phyloP scores from a whole-genome alignment of 768 basidiomycete species.

The Amanita pseudoporphyria region DNA sequence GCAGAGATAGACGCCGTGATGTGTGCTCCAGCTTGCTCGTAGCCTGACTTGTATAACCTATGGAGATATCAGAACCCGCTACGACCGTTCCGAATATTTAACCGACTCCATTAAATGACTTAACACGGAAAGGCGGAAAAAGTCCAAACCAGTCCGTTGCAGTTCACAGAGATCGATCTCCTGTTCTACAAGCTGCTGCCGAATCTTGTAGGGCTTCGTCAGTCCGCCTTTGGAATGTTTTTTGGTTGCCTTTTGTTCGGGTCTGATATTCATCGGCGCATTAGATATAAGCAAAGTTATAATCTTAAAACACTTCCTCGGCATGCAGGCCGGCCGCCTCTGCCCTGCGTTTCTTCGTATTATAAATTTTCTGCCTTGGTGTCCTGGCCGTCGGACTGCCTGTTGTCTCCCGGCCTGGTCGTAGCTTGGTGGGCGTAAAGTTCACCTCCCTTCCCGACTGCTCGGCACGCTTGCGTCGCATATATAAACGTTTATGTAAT shows the following conservation, averaged over 20 bases:
- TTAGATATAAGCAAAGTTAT: not conserved
- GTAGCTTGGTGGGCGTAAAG: conserved; percentile 21
- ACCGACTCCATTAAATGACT: conserved; percentile 30
- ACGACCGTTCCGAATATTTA: not conserved
- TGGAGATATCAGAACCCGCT: not conserved
- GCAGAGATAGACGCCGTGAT: conserved; percentile 34
- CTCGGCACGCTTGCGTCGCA: conserved; percentile 61
- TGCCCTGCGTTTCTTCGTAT: conserved; percentile 10
- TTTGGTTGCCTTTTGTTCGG: conserved; percentile 3
- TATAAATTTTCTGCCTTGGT: conserved; percentile 7
- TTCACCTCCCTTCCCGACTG: conserved; percentile 25
- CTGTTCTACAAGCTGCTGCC: conserved; percentile 27
- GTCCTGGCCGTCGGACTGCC: conserved; percentile 15
- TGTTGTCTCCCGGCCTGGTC: conserved; percentile 25
- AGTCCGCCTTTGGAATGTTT: conserved; percentile 22
- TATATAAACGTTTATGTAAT: conserved; percentile 55
- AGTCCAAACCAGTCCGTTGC: conserved; percentile 30
- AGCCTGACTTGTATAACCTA: conserved; percentile 16
- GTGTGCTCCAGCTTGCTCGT: conserved; percentile 14
- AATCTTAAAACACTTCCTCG: not conserved
- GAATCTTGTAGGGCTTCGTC: conserved; percentile 37
- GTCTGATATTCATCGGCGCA: not conserved
- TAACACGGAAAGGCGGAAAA: conserved; percentile 36
- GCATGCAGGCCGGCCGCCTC: not conserved
- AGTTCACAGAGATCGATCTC: conserved; percentile 39